phyloP scores from a whole-genome alignment of 768 basidiomycete genomes.

The Boletus tomentosulus region DNA sequence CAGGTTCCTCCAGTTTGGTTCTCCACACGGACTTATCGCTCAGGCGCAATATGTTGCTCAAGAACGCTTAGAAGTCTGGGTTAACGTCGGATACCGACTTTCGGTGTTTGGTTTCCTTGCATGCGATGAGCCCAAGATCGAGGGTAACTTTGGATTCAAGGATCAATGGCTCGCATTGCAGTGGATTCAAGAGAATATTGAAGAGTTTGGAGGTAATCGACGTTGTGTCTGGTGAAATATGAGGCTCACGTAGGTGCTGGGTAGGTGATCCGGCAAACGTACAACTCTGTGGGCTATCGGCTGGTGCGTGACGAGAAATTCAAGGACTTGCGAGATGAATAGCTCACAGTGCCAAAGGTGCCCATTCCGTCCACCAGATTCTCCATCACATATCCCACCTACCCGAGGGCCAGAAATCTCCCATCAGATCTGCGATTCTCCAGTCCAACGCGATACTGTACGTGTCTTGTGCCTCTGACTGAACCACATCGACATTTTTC shows the following conservation, averaged over 20 bases:
- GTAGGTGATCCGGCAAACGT: slow-evolving; percentile 59
- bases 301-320: slow-evolving; percentile 39
- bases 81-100: slow-evolving; percentile 48
- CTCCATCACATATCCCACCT: slow-evolving; percentile 66
- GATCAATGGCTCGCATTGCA: slow-evolving; percentile 77
- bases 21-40: slow-evolving; percentile 55
- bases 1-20: slow-evolving; percentile 77
- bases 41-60: slow-evolving; percentile 68
- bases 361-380: slow-evolving; percentile 71
- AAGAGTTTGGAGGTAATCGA: slow-evolving; percentile 48
- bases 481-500: neutral
- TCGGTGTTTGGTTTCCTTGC: slow-evolving; percentile 58
- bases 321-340: neutral
- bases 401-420: slow-evolving; percentile 50
- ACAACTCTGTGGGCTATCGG: slow-evolving; percentile 66
- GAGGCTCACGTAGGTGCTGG: neutral
- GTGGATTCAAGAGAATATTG: slow-evolving; percentile 53
- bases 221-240: neutral
- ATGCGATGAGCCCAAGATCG: slow-evolving; percentile 54
- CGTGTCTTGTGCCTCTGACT: slow-evolving; percentile 15
- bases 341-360: slow-evolving; percentile 39
- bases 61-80: slow-evolving; percentile 64
- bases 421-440: slow-evolving; percentile 61
- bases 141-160: slow-evolving; percentile 81
- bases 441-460: slow-evolving; percentile 77